Conservation (phyloP, 192 early-diverging fungal genomes). For the Geranomyces michiganensis region DNA sequence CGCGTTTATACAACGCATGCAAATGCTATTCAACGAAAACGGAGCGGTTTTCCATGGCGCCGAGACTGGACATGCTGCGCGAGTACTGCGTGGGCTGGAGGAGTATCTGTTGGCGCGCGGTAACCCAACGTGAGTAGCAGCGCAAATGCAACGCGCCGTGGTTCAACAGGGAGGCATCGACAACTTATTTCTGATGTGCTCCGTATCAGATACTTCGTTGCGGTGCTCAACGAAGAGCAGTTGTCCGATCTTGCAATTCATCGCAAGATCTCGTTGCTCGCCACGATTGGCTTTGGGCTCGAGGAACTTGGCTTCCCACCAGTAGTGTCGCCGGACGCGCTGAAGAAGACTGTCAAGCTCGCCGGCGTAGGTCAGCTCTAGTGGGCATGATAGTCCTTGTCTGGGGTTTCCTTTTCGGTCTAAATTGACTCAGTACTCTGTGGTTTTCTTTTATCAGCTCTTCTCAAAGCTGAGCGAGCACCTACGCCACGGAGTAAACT, state of each 20-base stretch:
- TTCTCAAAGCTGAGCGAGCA: conserved; percentile 21
- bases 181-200: too few species aligned
- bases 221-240: conserved; percentile 22
- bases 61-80: conserved; percentile 1
- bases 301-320: conserved; percentile 21
- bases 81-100: conserved; percentile 9
- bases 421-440: too few species aligned
- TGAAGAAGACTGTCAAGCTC: conserved; percentile 20
- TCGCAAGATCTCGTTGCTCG: conserved; percentile 24
- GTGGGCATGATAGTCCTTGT: too few species aligned
- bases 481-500: conserved; percentile 22
- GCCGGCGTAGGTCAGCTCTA: conserved; percentile 23
- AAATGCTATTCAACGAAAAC: neutral
- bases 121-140: conserved; percentile 3
- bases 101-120: conserved; percentile 15
- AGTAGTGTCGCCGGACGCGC: neutral
- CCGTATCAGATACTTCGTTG: conserved; percentile 16
- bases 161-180: neutral
- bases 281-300: conserved; percentile 15
- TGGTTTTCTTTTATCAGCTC: conserved; percentile 12
- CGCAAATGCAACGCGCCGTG: too few species aligned
- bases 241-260: conserved; percentile 17
- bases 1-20: conserved; percentile 11
- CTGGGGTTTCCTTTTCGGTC: too few species aligned
- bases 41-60: neutral